A percentile compares a stretch with the other conserved stretches of the same genome.
phyloP scores from a whole-genome alignment of 2,329 filamentous ascomycete species.

The Colletotrichum cuscutae region DNA sequence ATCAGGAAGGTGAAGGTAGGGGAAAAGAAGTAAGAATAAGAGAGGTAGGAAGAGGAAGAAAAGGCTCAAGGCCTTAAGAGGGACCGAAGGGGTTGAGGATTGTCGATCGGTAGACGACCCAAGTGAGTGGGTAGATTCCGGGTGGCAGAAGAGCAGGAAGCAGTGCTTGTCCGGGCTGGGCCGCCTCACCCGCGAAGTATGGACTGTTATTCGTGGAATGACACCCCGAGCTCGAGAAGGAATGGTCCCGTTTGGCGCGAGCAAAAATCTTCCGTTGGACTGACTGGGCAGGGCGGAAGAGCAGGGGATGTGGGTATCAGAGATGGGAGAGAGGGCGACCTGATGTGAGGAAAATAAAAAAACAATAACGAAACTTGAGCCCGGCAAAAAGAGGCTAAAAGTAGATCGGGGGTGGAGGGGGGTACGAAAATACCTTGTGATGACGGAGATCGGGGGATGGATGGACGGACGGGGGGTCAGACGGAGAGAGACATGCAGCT shows the following conservation, averaged over 20 bases:
- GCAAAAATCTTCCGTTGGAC: conserved; percentile 23
- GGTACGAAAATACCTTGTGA: conserved; percentile 1
- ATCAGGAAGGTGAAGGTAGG: background rate
- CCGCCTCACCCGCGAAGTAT: conserved; percentile 21
- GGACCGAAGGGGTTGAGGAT: conserved; percentile 14
- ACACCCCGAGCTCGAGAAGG: conserved; percentile 22
- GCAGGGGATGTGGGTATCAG: background rate
- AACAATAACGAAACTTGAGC: background rate
- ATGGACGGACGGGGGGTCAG: background rate
- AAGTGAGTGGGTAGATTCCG: background rate
- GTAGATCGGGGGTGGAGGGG: conserved; percentile 13
- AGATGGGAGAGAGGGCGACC: background rate
- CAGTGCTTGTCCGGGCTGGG: conserved; percentile 22
- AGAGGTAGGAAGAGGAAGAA: background rate
- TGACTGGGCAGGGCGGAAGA: conserved; percentile 8
- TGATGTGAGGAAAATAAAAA: conserved; percentile 1
- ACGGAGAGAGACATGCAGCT: background rate
- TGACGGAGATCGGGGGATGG: background rate
- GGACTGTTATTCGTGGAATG: conserved; percentile 33
- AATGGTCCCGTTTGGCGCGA: conserved; percentile 19
- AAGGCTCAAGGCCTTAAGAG: conserved; percentile 26
- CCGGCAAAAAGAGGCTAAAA: conserved; percentile 25
- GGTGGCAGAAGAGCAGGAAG: background rate
- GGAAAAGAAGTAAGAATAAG: background rate
- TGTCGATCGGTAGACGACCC: conserved; percentile 20